Base-by-base conservation (phyloP, 1,284 basidiomycete genomes). In the Boletus sp. region DNA sequence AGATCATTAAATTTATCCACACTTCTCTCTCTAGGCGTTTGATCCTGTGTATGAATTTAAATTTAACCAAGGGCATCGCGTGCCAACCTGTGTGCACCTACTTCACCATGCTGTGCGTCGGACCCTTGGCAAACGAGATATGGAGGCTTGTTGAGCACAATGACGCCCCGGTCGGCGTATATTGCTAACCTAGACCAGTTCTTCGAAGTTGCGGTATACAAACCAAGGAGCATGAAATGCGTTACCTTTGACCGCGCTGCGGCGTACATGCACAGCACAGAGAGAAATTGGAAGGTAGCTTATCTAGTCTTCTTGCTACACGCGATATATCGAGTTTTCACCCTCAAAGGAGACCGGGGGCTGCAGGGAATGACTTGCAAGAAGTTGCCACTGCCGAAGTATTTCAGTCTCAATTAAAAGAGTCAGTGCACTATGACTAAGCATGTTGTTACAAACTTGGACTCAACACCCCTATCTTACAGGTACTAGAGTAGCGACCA, bases 61-160 rank as follows among this genome's bases (percentile, higher is more conserved):
- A 27, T 18, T 61, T 27, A 46, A 43, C 36, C 20, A 52, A 46
- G n/a, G 45, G 43, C n/a, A 44, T 47, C 53, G 27, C 7, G n/a
- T 48, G 51, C 51, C 54, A 57, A 43, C 27, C 52, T 48, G 59
- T 52, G 51, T 48, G 31, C 36, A 61, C 68, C 22, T 47, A 73
- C 65, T n/a, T 61, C 53, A 33, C 52, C 58, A 45, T 59, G 46
- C 49, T 71, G 69, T 58, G 18, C 47, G 42, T 63, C 60, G 20
- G 60, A 65, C 53, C 75, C 69, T 67, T 89, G 88, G 51, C 82
- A 82, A 22, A 85, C 68, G 41, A 89, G 75, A 22, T 80, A 82
- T 12, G 80, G 76, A 0, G 86, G 84, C 65, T 89, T 89, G 65
- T 88, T 85, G 47, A 88, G 60, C 15, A 86, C 78, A 22, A 86